A percentile compares a stretch with the other conserved stretches of the same genome.
Conservation (phyloP, 192 early-diverging fungal genomes). For the Rhizophagus prolifer region DNA sequence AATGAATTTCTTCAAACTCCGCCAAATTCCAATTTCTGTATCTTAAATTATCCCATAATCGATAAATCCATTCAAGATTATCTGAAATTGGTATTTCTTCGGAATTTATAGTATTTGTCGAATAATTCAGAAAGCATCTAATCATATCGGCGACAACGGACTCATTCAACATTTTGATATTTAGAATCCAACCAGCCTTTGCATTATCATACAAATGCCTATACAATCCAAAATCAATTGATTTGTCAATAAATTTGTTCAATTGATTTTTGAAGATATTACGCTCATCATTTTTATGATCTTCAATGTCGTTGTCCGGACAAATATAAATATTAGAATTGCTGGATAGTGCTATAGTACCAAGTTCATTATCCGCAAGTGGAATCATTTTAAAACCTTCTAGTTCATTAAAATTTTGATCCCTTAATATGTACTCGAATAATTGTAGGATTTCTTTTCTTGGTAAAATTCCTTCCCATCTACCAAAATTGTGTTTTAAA, state of each 20-base stretch:
- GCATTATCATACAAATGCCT: background rate
- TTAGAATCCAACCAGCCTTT: background rate
- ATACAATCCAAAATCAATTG: background rate
- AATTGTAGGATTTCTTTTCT: background rate
- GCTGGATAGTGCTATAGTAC: background rate
- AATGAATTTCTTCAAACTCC: background rate
- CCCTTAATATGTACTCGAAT: background rate
- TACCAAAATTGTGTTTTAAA: background rate
- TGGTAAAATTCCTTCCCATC: background rate
- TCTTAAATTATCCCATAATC: background rate
- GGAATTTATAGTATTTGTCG: background rate
- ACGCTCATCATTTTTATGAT: background rate
- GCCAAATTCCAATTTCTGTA: background rate
- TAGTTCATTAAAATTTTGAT: slow-evolving; percentile 1
- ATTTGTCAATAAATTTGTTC: slow-evolving; percentile 17
- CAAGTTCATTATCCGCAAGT: background rate
- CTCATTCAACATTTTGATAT: background rate
- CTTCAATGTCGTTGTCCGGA: background rate
- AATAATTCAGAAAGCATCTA: background rate
- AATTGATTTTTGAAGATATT: background rate
- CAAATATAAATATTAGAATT: slow-evolving; percentile 4
- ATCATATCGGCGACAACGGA: background rate
- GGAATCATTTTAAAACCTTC: slow-evolving; percentile 2
- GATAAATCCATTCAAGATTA: slow-evolving; percentile 10
- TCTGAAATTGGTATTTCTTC: background rate